Evolutionary conservation across 352 stramenopile genomes (phyloP), one percentile per base, ranked within the genome.

Genomic region (Phytophthora pisi): DNA sequence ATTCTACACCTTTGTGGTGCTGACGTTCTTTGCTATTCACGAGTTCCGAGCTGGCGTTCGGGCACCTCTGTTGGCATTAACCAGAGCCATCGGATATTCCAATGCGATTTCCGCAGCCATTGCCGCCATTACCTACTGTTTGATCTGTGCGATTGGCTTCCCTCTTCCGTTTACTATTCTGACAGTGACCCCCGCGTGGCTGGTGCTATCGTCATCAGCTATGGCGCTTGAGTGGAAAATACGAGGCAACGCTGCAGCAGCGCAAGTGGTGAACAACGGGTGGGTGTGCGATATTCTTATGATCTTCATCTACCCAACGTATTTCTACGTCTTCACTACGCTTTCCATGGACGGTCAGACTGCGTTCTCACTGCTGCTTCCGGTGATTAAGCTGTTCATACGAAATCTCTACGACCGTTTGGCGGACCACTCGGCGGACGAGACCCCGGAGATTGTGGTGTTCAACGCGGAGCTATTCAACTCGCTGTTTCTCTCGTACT

Each of bases 21-120:
- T 75, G 6, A 66, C 55, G 10, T 45, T 63, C 10, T 51, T 70
- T 5, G 23, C 31, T 38, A 64, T 61, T 9, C 36, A 61, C 28
- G 59, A 65, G 36, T 69, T 66, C 24, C 53, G 66, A 26, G 18
- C 57, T 13, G 52, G 43, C 26, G 61, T 68, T 10, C 23, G 30
- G 5, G 36, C 54, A 9, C 60, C 61, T 7, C 42, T 30, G 13
- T 40, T 40, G 1, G 9, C 34, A 10, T 15, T 40, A 15, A 15
- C 34, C 8, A 40, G 34, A 15, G 34, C 34, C 34, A 40, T 40
- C 0, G 5, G 7, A 40, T 40, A 40, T 40, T 47, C 40, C 5
- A 9, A 9, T 8, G n/a, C 5, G 10, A 9, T 47, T 47, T 47
- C 40, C 5, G n/a, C 40, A 47, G n/a, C 5, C n/a, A 10, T 2